Base-by-base conservation (phyloP, 2,329 filamentous ascomycete genomes). In the Monosporascus sp. region DNA sequence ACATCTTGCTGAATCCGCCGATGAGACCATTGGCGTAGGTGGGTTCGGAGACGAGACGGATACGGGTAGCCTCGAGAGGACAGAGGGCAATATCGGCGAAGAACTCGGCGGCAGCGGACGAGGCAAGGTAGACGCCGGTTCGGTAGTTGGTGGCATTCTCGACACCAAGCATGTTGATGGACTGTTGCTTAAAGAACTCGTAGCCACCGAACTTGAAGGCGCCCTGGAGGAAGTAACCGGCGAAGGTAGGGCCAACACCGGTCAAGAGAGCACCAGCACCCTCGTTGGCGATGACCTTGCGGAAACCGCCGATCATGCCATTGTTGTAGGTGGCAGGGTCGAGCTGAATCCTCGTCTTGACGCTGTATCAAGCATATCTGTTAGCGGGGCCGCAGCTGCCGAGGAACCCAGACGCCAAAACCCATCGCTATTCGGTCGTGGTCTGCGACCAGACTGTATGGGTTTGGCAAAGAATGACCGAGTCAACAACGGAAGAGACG, bases 121-220 rank as follows among this genome's bases (percentile, higher is more conserved):
- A 79, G 61, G 77, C 83, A 56, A 86, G 79, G 77, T 87, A 87
- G 72, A 87, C 81, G 57, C 81, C 81, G 53, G 83, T 86, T 62
- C 84, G 79, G 79, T 87, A 86, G 71, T 85, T 79, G 66, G 76
- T 73, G 63, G 84, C 84, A 59, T 76, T 79, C 70, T 87, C 84
- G 67, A 84, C 80, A 64, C 87, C 86, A 64, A 90, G 69, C 52
- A 77, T 56, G 77, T 86, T 85, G 75, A 90, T 89, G 65, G 77
- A 79, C 73, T 89, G 86, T 75, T 88, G 83, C 83, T 90, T 90
- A 83, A 90, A 90, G 77, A 90, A 85, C 74, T 90, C 87, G 72
- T 90, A 90, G 72, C 87, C 87, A 70, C 87, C 87, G 74, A 90
- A 90, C 77, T 90, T 90, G 82, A 90, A 85, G 65, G 86, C 85